Base-by-base conservation (phyloP, 257 asterid genomes). In the Forsythia viridissima region DNA sequence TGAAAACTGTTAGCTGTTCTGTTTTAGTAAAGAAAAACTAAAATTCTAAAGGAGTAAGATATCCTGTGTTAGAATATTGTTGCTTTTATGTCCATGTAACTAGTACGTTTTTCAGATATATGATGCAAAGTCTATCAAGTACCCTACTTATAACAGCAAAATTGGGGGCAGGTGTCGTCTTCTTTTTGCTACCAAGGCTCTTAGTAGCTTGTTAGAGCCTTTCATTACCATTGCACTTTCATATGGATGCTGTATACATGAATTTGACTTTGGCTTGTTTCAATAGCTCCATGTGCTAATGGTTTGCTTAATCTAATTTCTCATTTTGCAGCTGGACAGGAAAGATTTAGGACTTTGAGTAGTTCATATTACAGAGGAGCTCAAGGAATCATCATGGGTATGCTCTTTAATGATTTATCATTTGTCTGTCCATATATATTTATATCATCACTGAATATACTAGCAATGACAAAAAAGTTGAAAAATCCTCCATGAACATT, bases 291-390 rank as follows among this genome's bases (percentile, higher is more conserved):
- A 5, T 11, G 13, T 63, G 70, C 57, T 15, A 40, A 52, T 42
- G 67, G n/a, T 15, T 77, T 77, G 76, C 36, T 18, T 30, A 69
- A 79, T 43, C 73, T 76, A 63, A 71, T 34, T 52, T 80, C 48
- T 52, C 57, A 34, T 74, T 76, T 77, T 82, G 84, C 87, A 90
- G 94, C 94, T 52, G 94, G 94, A 70, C 94, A 90, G 81, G 94
- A 90, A 80, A 87, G 94, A 46, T 90, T 90, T 75, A 87, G 94
- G 80, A 90, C 94, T 59, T 82, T 90, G 83, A 90, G 92, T n/a
- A 88, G 94, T 77, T 90, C 94, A 6, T 90, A 90, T 73, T 90
- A 90, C 80, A 80, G 92, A 84, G 94, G 94, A 77, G 94, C 94
- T 71, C 92, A 90, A 80, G 94, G 94, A 76, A 73, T 90, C 61